Evolutionary conservation across 129 eudicot genomes (phyloP).

Genomic region (sunflower (Helianthus annuus)): DNA sequence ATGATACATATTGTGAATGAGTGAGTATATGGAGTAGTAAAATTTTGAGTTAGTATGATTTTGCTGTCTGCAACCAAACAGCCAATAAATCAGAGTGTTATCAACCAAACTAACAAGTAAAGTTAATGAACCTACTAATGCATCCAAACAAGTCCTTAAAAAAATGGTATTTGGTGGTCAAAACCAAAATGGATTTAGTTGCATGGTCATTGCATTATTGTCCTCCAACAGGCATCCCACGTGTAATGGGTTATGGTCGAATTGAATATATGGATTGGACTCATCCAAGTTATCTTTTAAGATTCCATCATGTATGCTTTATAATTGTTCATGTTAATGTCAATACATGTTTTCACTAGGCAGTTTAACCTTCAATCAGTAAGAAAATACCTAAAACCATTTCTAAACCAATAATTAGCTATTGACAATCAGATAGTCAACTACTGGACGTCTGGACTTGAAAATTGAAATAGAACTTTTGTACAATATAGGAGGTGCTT

Average conservation of each 20-base stretch:
- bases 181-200: conserved; percentile 14
- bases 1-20: background rate
- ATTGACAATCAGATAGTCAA: too few relatives aligned
- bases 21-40: background rate
- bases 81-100: conserved; percentile 29
- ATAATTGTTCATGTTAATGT: background rate
- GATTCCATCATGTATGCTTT: too few relatives aligned
- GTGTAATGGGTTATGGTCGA: conserved; percentile 16
- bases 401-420: too few relatives aligned
- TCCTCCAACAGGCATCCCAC: conserved; percentile 28
- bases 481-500: background rate
- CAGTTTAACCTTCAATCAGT: too few relatives aligned
- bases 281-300: background rate
- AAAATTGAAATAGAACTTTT: too few relatives aligned
- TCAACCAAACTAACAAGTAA: conserved; percentile 32
- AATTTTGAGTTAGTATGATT: conserved; percentile 9
- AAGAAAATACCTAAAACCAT: too few relatives aligned
- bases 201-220: conserved; percentile 19
- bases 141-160: conserved; percentile 22
- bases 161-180: conserved; percentile 8
- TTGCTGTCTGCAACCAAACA: conserved; percentile 33
- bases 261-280: conserved; percentile 19
- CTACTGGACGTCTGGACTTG: too few relatives aligned
- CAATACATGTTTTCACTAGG: background rate
- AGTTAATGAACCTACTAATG: conserved; percentile 17